Percentiles rank a stretch among this genome's conserved stretches.
Evolutionary conservation across 2,329 filamentous ascomycete genomes (phyloP).

Genomic region (Hymenotorrendiella dingleyae): DNA sequence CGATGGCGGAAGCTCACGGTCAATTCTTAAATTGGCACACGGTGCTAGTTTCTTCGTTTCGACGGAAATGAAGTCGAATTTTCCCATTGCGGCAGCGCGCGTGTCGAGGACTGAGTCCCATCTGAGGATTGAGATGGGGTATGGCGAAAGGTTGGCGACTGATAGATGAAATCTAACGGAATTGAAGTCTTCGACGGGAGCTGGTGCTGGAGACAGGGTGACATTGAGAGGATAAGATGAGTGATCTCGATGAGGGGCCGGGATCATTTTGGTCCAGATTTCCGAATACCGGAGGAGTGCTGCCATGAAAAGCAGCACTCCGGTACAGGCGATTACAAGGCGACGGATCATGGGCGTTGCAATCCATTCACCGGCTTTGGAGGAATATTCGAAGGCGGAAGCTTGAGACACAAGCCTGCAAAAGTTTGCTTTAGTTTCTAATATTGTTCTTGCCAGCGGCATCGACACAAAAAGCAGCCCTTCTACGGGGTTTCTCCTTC

Average conservation of each 20-base stretch:
- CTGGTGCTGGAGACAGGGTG: conserved; percentile 1
- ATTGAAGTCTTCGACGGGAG: conserved; percentile 1
- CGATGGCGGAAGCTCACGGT: conserved; percentile 29
- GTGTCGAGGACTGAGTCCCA: conserved; percentile 35
- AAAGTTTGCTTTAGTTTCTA: no score
- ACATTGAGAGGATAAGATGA: conserved; percentile 10
- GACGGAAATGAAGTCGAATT: conserved; percentile 28
- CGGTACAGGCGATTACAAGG: background rate
- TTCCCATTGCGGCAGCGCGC: conserved; percentile 27
- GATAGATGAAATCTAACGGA: conserved; percentile 17
- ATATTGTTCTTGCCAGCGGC: no score
- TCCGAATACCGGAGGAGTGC: background rate
- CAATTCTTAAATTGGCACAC: conserved; percentile 18
- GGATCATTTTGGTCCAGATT: background rate
- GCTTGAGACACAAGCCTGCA: no score
- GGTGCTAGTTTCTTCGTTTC: conserved; percentile 9
- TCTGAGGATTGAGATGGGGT: conserved; percentile 31
- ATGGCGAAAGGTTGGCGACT: conserved; percentile 23
- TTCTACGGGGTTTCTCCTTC: no score
- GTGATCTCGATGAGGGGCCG: background rate
- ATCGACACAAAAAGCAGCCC: no score
- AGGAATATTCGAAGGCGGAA: no score
- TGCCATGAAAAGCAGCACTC: conserved; percentile 1
- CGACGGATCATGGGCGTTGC: background rate
- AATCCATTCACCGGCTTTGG: no score